Evolutionary conservation across 768 basidiomycete genomes (phyloP), one percentile per base, ranked within the genome.

Genomic region (Tricholoma matsutake): DNA sequence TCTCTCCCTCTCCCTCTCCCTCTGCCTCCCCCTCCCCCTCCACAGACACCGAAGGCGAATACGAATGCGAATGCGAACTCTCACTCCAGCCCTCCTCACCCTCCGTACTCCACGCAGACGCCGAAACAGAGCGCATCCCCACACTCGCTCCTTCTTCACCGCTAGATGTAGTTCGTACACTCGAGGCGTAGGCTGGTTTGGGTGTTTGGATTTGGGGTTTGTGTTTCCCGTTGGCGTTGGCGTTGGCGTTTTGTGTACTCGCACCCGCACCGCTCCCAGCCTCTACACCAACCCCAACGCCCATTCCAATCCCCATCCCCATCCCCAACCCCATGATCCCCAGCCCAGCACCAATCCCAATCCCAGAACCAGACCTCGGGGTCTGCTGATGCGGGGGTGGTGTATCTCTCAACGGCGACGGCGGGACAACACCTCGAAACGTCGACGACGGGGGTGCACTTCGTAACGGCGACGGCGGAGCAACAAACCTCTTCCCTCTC

Each of bases 311-410:
- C 1, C 68, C 68, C 61, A 69, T 58, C 20, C 69, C 69, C 62
- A 70, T 35, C 20, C 69, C 69, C 3, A 70, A 63, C 53, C 69
- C 69, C 68, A 70, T 66, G 6, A 69, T 70, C 39, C 67, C 65
- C 4, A 70, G 45, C 35, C 67, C 65, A 7, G 65, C 63, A 13
- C 68, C 60, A 6, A 69, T 64, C 10, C 68, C 60, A 6, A 69
- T 64, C 10, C 64, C 67, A 14, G 62, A 61, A 16, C 43, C 63
- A 2, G 66, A 64, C 39, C 45, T n/a, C 49, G 52, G 29, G 28
- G 56, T 49, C 32, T 22, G 18, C 18, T 6, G 14, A 16, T 51
- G 11, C 49, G 4, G 5, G 28, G 10, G n/a, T 6, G 4, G 16
- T n/a, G 52, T 54, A 14, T 18, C 28, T 6, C 31, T 11, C 16